Conservation (phyloP, 352 stramenopile genomes). For the Phytopythium ostracodes region DNA sequence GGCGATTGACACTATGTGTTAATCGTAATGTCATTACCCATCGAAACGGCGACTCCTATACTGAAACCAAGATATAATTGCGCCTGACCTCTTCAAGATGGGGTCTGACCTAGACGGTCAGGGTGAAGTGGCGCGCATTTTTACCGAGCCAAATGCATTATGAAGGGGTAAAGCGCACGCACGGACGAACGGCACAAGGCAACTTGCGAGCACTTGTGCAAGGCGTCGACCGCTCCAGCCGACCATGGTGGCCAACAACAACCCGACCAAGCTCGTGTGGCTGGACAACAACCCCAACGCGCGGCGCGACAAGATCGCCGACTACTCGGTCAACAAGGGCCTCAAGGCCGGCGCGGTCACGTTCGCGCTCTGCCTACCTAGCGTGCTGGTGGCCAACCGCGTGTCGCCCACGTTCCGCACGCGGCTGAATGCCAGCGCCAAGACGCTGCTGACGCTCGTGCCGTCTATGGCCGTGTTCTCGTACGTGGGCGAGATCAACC, state of each 20-base stretch:
- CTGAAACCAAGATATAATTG: neutral
- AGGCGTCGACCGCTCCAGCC: neutral
- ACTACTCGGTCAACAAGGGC: constrained; percentile 1
- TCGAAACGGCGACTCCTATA: neutral
- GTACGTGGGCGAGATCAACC: constrained; percentile 54
- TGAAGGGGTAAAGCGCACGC: neutral
- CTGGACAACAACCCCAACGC: constrained; percentile 6
- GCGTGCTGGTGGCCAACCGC: constrained; percentile 35
- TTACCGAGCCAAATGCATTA: neutral
- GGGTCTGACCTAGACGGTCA: neutral
- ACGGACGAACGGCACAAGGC: neutral
- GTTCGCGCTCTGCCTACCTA: constrained; percentile 3
- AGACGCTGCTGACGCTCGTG: constrained; percentile 65
- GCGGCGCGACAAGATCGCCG: constrained; percentile 1
- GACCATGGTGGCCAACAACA: neutral
- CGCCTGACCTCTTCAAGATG: neutral
- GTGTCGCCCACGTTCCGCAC: constrained; percentile 67
- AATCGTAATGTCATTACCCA: neutral
- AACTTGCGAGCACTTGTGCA: neutral
- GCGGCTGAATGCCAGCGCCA: constrained; percentile 64
- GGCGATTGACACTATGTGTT: neutral
- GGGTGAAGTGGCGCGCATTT: neutral
- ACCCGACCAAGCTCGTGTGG: constrained; percentile 8
- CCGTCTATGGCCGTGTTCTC: constrained; percentile 63
- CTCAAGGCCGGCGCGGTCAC: neutral